Evolutionary conservation across 352 stramenopile species (phyloP).

Genomic region (Globisporangium ultimum): DNA sequence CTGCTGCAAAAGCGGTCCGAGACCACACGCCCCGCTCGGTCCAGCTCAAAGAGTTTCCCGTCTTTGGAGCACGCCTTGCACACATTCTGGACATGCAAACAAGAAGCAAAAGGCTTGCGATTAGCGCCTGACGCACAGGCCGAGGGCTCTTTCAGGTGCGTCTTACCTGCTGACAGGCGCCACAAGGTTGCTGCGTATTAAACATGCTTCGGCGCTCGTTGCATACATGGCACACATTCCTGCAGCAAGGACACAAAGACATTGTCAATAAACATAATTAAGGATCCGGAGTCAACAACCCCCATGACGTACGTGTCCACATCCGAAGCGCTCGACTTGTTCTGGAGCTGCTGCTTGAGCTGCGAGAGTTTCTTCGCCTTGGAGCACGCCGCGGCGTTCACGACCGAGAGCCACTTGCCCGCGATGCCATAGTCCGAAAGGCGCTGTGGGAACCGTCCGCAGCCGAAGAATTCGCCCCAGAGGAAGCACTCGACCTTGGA

Average conservation of each 20-base stretch:
- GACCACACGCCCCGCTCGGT: conserved; percentile 31
- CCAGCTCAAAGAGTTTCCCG: conserved; percentile 42
- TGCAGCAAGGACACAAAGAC: conserved; percentile 12
- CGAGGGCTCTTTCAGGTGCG: background rate
- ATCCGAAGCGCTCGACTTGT: conserved; percentile 10
- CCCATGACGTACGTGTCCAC: too few relatives aligned
- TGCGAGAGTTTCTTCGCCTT: conserved; percentile 4
- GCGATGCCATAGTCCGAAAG: conserved; percentile 29
- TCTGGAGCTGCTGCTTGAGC: background rate
- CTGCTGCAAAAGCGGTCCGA: conserved; percentile 41
- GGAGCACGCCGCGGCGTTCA: conserved; percentile 7
- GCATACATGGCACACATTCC: conserved; percentile 5
- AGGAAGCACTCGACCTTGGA: conserved; percentile 28
- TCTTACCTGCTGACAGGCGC: conserved; percentile 27
- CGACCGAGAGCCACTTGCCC: conserved; percentile 31
- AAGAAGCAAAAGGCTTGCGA: too few relatives aligned
- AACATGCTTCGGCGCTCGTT: conserved; percentile 2
- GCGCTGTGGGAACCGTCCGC: conserved; percentile 24
- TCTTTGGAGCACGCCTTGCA: conserved; percentile 47
- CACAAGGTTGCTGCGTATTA: conserved; percentile 10
- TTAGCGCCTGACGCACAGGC: too few relatives aligned
- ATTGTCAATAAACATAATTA: background rate
- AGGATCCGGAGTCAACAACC: too few relatives aligned
- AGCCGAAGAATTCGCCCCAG: conserved; percentile 26
- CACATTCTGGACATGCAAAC: conserved; percentile 22